Conservation (phyloP, 78 protist genomes). For the Dictyostelium intermedium region DNA sequence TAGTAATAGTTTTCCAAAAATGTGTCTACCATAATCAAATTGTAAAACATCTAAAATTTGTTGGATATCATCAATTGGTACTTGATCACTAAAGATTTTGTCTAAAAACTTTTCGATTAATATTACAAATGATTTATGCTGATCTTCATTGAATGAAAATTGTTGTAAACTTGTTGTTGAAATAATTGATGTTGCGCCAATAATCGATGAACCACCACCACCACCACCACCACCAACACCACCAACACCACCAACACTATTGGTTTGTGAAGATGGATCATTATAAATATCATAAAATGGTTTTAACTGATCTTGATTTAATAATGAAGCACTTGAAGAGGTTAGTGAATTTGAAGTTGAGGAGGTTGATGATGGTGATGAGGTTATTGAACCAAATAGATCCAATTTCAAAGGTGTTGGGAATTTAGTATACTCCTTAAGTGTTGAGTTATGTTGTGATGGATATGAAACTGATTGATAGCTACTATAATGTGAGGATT, state of each 20-base stretch:
- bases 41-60: slow-evolving; percentile 47
- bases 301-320: background rate
- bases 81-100: slow-evolving; percentile 15
- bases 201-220: background rate
- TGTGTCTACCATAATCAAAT: slow-evolving; percentile 49
- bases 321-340: background rate
- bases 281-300: background rate
- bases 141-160: slow-evolving; percentile 48
- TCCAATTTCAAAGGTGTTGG: slow-evolving; percentile 37
- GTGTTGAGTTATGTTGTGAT: background rate
- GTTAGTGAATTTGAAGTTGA: slow-evolving; percentile 7
- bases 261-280: background rate
- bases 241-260: background rate
- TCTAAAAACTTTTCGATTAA: slow-evolving; percentile 16
- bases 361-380: background rate
- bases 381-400: background rate
- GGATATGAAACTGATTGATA: background rate
- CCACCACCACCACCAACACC: background rate
- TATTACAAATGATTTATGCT: slow-evolving; percentile 59
- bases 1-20: slow-evolving; percentile 51
- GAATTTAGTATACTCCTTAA: slow-evolving; percentile 41
- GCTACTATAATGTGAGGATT: background rate
- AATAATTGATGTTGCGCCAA: background rate
- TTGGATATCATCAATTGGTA: slow-evolving; percentile 50
- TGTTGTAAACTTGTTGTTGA: background rate